Conservation (phyloP, 1,284 basidiomycete species). For the Heterobasidion occidentale region DNA sequence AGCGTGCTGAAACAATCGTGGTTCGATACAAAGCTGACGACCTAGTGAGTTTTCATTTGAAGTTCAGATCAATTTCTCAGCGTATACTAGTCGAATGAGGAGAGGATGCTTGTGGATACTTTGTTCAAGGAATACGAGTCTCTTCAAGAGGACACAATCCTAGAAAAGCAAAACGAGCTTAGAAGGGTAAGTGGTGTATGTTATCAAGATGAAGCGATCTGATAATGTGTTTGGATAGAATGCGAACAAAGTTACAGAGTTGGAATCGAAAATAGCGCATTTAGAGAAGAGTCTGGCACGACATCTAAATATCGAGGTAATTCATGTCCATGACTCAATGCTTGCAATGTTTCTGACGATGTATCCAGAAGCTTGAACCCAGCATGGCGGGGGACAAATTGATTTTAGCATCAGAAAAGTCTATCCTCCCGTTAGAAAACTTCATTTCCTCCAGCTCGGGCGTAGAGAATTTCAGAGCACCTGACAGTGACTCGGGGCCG, state of each 20-base stretch:
- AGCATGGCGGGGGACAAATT: not conserved
- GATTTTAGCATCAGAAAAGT: not conserved
- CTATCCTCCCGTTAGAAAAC: not conserved
- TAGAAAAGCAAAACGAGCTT: slow-evolving; percentile 30
- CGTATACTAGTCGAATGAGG: slow-evolving; percentile 21
- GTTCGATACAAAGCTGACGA: slow-evolving; percentile 25
- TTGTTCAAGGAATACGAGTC: slow-evolving; percentile 24
- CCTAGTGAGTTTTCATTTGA: slow-evolving; percentile 18
- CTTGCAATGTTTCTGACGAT: not conserved
- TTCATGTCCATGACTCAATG: no score
- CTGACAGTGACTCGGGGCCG: not conserved
- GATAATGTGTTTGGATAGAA: slow-evolving; percentile 15
- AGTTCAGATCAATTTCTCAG: not conserved
- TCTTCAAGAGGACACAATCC: slow-evolving; percentile 26
- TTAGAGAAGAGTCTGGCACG: slow-evolving; percentile 15
- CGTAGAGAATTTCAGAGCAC: not conserved
- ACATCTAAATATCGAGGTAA: slow-evolving; percentile 15
- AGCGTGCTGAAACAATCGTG: slow-evolving; percentile 23
- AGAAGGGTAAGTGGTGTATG: slow-evolving; percentile 20
- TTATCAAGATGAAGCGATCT: not conserved
- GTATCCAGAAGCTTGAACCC: slow-evolving; percentile 2
- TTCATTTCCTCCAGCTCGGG: not conserved
- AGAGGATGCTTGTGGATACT: slow-evolving; percentile 25
- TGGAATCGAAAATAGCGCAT: slow-evolving; percentile 15
- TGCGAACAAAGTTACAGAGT: slow-evolving; percentile 25